phyloP scores from a whole-genome alignment of 2,329 filamentous ascomycete species.

The Fusarium sulawesiense region DNA sequence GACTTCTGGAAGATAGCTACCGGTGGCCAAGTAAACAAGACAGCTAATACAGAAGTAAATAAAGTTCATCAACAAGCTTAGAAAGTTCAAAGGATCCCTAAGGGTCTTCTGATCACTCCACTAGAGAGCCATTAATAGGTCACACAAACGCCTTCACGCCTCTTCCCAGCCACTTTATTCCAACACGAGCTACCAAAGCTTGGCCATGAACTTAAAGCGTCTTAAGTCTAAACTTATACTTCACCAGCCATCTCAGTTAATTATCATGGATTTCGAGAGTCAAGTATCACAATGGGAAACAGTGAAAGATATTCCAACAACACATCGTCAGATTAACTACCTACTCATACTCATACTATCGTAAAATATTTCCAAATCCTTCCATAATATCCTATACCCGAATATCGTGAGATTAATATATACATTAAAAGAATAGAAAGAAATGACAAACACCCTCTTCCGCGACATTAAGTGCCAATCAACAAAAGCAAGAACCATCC shows the following conservation, averaged over 20 bases:
- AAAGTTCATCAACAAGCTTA: not conserved
- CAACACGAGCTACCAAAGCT: not conserved
- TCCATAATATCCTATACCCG: not conserved
- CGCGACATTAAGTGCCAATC: conserved; percentile 24
- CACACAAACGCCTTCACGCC: not conserved
- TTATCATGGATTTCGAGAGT: not conserved
- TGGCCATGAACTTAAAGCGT: not conserved
- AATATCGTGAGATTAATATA: conserved; percentile 21
- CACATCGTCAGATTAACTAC: conserved; percentile 37
- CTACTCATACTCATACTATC: conserved; percentile 25
- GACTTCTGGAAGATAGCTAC: not conserved
- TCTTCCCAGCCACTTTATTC: conserved; percentile 2
- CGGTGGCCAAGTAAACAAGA: not conserved
- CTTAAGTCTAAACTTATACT: conserved; percentile 1
- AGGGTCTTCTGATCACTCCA: not conserved
- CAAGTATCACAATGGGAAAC: not conserved
- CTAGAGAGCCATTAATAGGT: not conserved
- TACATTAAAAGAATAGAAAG: conserved; percentile 31
- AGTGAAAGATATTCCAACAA: not conserved
- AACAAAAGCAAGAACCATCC: not conserved
- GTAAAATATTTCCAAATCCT: not conserved
- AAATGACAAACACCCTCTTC: conserved; percentile 13
- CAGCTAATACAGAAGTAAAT: not conserved
- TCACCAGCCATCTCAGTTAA: not conserved
- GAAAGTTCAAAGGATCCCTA: not conserved